Evolutionary conservation across 306 rosid species (phyloP), one percentile per base, ranked within the genome.

Genomic region (apple (Malus domestica)): DNA sequence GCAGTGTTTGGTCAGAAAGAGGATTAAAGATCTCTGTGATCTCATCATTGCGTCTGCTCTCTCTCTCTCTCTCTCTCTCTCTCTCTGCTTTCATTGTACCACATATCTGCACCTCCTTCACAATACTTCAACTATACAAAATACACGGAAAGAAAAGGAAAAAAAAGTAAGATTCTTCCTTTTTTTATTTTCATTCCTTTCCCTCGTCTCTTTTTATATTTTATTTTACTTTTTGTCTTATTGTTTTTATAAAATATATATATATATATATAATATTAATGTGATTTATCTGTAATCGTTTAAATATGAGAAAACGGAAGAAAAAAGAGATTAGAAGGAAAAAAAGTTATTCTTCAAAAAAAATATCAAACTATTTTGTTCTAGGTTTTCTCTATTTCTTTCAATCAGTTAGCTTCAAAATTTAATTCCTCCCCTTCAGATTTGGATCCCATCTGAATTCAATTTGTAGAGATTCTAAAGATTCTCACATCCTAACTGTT

Each of bases 1-100:
- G 76, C 88, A 86, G 89, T 86, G 93, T 82, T 69, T 83, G 88
- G 89, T 87, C 93, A 89, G 90, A 87, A 81, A 77, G 71, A 85
- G 82, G 85, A 78, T 86, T 85, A 83, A 89, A 83, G 86, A 82
- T 86, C 80, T 76, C 81, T 81, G 80, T 83, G 84, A 76, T 76
- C 81, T 78, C 89, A 87, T 78, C 81, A 76, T 89, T 89, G 85
- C 78, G 19, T 69, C 77, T 80, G 76, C 25, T 61, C 23, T 40
- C 35, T 58, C 11, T 59, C 11, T 59, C 12, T 42, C 12, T 42
- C 45, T 42, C 23, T 40, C 35, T 58, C 11, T 59, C 45, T 42
- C 45, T 42, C 12, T 42, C 45, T 42, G 45, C 45, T 42, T 9
- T 42, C 45, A 8, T 42, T 42, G 45, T 42, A 51, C 55, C 18